Base-by-base conservation (phyloP, 176 grass and related monocot genomes). In the Paspalum notatum region DNA sequence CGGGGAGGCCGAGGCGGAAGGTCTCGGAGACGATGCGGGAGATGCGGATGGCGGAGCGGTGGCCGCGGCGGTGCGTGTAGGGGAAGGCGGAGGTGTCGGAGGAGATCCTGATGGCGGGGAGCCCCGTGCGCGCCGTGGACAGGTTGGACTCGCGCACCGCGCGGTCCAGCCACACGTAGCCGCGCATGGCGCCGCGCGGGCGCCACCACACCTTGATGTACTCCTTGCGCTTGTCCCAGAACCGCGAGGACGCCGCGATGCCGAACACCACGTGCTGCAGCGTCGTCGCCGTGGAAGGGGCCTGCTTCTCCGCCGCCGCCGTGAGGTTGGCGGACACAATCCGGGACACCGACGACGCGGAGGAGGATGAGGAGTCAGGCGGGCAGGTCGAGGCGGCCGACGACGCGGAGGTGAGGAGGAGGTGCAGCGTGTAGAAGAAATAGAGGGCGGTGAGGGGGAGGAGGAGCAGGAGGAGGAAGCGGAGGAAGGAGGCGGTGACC, bases 1-100 rank as follows among this genome's bases (percentile, higher is more conserved):
- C 75, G 8, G 90, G 80, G 8, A 99, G 97, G 43, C 85, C 83
- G 17, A 99, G 91, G 72, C 91, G 91, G 85, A 83, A 89, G 6
- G 93, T 99, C 86, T 99, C 97, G 60, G 97, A 93, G 67, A 96
- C 97, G 82, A 99, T 99, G 78, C 97, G 88, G 14, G 97, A 96
- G 67, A 99, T 94, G 71, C 97, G 97, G 59, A 99, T 91, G 55
- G 97, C 91, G 39, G 97, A 95, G 49, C 97, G 97, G 80, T 86
- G 81, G 63, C 93, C 97, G 48, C 88, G 92, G 17, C 86, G 86
- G 89, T 91, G 86, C 41, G 91, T 90, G 93, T 99, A 99, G 17
- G 87, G 97, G 76, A 99, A 95, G 8, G 42, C 66, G 10, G 89
- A 86, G 25, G 97, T 99, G 68, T 99, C 82, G 12, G 85, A 88